Base-by-base conservation (phyloP, 768 basidiomycete genomes). In the Terana coerulea region DNA sequence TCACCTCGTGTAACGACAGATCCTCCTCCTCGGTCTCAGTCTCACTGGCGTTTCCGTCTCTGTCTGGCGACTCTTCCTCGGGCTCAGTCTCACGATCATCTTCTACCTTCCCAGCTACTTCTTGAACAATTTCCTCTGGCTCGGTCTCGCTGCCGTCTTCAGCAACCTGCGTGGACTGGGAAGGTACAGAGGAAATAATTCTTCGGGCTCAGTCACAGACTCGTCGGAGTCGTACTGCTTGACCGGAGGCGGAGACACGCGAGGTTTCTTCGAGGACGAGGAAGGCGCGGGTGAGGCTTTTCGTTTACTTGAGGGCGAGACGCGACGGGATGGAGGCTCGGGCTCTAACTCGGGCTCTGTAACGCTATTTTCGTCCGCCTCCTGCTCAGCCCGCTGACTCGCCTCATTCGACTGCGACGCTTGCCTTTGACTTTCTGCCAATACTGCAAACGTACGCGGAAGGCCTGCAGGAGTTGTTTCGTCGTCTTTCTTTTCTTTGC, bases 151-250 rank as follows among this genome's bases (percentile, higher is more conserved):
- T 33, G 31, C 21, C 31, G 19, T 31, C 30, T 2, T 22, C 45
- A 1, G 28, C 45, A 5, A 6, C 11, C 39, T 40, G 39, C 21
- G 21, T 6, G 35, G n/a, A n/a, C 6, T 14, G 39, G 6, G 30
- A 17, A n/a, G 19, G 30, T 19, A 6, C n/a, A 5, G 44, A 6
- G 26, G 26, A 8, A 7, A 5, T 14, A 41, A 37, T 10, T 26
- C 11, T 53, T 78, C 78, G 15, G 73, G 69, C 56, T 80, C 77
- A 10, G 79, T 78, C 45, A 57, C 57, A 5, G 61, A 55, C 14
- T 54, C 15, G 28, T 37, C 37, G 24, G 22, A n/a, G 33, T 26
- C 24, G 28, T 1, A n/a, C n/a, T n/a, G n/a, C n/a, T n/a, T n/a
- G n/a, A n/a, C n/a, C n/a, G n/a, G n/a, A n/a, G n/a, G n/a, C n/a